Conservation (phyloP, 257 asterid species). For the Ehretia macrophylla region DNA sequence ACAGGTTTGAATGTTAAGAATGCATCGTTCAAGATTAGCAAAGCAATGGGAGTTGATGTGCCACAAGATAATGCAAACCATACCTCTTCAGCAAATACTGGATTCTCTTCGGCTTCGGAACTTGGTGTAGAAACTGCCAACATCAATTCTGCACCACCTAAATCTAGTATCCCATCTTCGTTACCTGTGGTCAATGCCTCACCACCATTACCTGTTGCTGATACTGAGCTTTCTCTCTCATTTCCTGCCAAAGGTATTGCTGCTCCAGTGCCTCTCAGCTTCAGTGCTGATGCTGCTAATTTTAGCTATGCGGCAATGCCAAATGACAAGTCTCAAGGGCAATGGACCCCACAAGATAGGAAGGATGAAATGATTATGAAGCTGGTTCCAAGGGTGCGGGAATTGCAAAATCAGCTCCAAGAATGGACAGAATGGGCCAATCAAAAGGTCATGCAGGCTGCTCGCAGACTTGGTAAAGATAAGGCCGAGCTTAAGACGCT, state of each 20-base stretch:
- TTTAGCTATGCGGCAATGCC: slow-evolving; percentile 30
- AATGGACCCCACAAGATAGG: slow-evolving; percentile 59
- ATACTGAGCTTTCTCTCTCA: slow-evolving; percentile 85
- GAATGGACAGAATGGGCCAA: slow-evolving; percentile 99
- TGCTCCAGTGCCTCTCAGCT: slow-evolving; percentile 51
- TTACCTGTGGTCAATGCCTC: slow-evolving; percentile 24
- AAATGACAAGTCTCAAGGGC: slow-evolving; percentile 35
- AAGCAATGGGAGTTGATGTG: slow-evolving; percentile 37
- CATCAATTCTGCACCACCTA: slow-evolving; percentile 29
- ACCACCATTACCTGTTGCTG: slow-evolving; percentile 61
- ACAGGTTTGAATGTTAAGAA: slow-evolving; percentile 48
- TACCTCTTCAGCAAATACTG: slow-evolving; percentile 34
- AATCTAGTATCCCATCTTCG: slow-evolving; percentile 34
- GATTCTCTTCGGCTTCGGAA: slow-evolving; percentile 44
- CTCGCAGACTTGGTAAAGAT: slow-evolving; percentile 83
- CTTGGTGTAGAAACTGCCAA: slow-evolving; percentile 39
- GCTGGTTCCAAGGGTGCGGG: slow-evolving; percentile 66
- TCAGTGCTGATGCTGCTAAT: slow-evolving; percentile 32
- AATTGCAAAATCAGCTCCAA: slow-evolving; percentile 77
- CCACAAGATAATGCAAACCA: slow-evolving; percentile 36
- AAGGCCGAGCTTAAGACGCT: slow-evolving; percentile 85
- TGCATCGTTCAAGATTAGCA: slow-evolving; percentile 33
- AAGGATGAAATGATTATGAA: slow-evolving; percentile 81
- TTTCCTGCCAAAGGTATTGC: slow-evolving; percentile 53
- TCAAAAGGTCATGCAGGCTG: slow-evolving; percentile 98